Evolutionary conservation across 768 basidiomycete species (phyloP), one percentile per base, ranked within the genome.

Genomic region (Tylopilus sp.): DNA sequence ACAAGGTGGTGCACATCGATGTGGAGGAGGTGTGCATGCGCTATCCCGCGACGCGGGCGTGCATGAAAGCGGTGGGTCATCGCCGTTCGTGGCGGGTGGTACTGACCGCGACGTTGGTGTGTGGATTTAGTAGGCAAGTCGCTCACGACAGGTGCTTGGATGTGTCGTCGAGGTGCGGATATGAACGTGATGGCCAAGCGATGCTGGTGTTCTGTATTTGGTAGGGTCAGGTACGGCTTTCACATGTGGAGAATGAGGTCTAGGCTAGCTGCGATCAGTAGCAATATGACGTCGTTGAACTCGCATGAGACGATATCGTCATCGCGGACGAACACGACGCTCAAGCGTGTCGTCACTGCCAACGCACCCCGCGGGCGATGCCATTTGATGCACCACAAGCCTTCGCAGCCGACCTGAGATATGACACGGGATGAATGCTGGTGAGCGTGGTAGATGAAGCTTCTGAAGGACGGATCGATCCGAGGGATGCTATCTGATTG

Each of bases 11-110:
- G 1, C 18, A 42, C 26, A 28, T 54, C 48, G 56, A 68, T 40
- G 21, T 61, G 6, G 58, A 61, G 33, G 59, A 55, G 6, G 42
- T 69, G 13, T 49, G 54, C 28, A 31, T 4, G 26, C 59, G 39
- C 12, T 69, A 68, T 28, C 50, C 57, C 21, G 17, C 51, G 11
- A 58, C 55, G 2, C 53, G 57, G 8, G 56, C 57, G 21, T 25
- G 33, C 5, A 51, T 63, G 47, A 68, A 66, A 47, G 46, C 58
- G 66, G 66, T 68, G 28, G 22, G 68, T 59, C 7, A 35, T 25
- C 25, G 2, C 3, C 21, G 28, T 20, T 22, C 0, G n/a, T 30
- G 11, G 15, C 26, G n/a, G 33, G 33, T 33, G 31, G 44, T 26
- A 39, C 56, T 58, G 20, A 57, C 15, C 36, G 17, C 22, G 30